Evolutionary conservation across 75 land plant genomes (phyloP).

Genomic region (Selaginella moellendorffii): DNA sequence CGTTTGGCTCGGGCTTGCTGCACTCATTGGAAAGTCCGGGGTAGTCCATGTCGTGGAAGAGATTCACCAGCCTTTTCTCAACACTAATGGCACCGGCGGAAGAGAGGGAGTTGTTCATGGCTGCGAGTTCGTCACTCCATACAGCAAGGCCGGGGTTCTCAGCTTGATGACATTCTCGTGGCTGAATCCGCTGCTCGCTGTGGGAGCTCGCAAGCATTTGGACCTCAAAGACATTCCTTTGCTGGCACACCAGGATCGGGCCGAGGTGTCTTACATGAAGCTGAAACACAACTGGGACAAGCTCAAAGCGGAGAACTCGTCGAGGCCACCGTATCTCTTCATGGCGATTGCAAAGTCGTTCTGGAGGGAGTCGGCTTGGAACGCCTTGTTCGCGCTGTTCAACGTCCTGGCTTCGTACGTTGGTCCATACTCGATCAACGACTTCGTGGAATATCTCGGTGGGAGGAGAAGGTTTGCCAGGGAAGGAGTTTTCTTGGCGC

Average conservation of each 20-base stretch:
- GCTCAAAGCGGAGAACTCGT: not conserved
- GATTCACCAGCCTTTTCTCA: slow-evolving; percentile 10
- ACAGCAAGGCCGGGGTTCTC: slow-evolving; percentile 54
- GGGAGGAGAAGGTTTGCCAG: slow-evolving; percentile 41
- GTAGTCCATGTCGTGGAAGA: slow-evolving; percentile 5
- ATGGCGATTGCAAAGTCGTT: slow-evolving; percentile 54
- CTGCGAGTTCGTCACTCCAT: slow-evolving; percentile 15
- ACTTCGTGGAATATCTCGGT: slow-evolving; percentile 77
- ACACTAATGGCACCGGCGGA: not conserved
- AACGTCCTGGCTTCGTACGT: slow-evolving; percentile 72
- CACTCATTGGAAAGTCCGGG: slow-evolving; percentile 8
- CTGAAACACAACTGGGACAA: not conserved
- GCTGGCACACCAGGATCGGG: slow-evolving; percentile 26
- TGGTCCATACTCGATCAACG: slow-evolving; percentile 74
- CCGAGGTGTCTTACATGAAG: not conserved
- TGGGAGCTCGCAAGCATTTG: slow-evolving; percentile 53
- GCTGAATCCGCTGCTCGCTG: slow-evolving; percentile 56
- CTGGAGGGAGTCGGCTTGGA: slow-evolving; percentile 58
- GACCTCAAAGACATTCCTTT: slow-evolving; percentile 67
- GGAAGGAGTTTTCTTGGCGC: slow-evolving; percentile 66
- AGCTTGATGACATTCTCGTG: slow-evolving; percentile 59
- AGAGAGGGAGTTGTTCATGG: not conserved
- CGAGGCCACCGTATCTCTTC: slow-evolving; percentile 42
- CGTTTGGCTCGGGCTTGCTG: slow-evolving; percentile 3
- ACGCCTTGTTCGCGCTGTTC: slow-evolving; percentile 52